A percentile compares a stretch with the other conserved stretches of the same genome.
Evolutionary conservation across 1,284 basidiomycete species (phyloP).

Genomic region (Athelia psychrophila): DNA sequence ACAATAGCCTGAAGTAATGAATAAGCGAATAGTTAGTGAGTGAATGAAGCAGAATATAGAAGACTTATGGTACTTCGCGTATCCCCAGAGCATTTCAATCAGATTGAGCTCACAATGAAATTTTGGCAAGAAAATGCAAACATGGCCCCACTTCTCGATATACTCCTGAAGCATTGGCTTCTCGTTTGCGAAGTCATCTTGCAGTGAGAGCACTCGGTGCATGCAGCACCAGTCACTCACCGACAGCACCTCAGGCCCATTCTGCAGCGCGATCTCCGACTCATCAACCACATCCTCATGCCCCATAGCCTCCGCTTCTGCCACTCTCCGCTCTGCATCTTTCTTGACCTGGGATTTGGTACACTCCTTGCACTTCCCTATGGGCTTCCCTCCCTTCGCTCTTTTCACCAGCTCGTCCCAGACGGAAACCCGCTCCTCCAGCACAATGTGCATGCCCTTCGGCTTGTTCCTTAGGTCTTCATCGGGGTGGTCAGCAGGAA

Average conservation of each 20-base stretch:
- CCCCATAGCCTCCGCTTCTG: slow-evolving; percentile 6
- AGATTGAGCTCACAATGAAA: slow-evolving; percentile 3
- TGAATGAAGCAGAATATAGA: not conserved
- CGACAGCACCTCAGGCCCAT: not conserved
- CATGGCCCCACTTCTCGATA: slow-evolving; percentile 16
- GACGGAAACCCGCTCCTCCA: slow-evolving; percentile 9
- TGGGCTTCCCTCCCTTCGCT: slow-evolving; percentile 7
- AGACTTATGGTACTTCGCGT: not conserved
- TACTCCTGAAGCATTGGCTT: slow-evolving; percentile 16
- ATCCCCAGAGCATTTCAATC: slow-evolving; percentile 4
- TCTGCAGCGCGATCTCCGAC: slow-evolving; percentile 1
- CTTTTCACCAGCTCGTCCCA: slow-evolving; percentile 4
- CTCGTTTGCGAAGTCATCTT: slow-evolving; percentile 18
- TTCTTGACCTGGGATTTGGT: slow-evolving; percentile 10
- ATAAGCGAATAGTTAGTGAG: not conserved
- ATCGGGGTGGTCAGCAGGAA: slow-evolving; percentile 9
- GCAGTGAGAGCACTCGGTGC: slow-evolving; percentile 11
- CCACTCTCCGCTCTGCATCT: slow-evolving; percentile 8
- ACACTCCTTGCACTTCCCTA: slow-evolving; percentile 12
- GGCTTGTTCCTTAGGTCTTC: slow-evolving; percentile 10
- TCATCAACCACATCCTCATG: slow-evolving; percentile 8
- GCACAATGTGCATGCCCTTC: slow-evolving; percentile 15
- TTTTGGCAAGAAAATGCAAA: slow-evolving; percentile 1
- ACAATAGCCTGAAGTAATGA: not conserved
- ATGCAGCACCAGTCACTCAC: slow-evolving; percentile 16